A percentile compares a stretch with the other conserved stretches of the same genome.
These are phyloP conservation scores for Cucurbita ficifolia DNA, from an alignment of 306 rosid genomes.

Conservation along the genomic window DNA sequence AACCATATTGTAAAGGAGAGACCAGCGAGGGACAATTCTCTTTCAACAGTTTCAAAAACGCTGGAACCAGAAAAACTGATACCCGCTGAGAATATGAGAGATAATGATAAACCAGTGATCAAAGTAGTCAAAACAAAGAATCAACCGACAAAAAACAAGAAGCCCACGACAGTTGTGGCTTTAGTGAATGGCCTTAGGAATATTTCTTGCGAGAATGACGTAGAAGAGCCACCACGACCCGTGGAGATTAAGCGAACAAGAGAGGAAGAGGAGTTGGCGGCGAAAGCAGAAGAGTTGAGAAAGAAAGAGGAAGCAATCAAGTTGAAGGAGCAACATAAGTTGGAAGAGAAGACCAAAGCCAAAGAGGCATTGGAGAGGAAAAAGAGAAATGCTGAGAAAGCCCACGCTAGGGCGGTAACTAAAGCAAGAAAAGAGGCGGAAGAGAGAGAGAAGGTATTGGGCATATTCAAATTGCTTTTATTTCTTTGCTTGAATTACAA, in stretches of 20 bases:
- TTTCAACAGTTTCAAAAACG: slow-evolving; percentile 15
- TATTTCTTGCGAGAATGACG: slow-evolving; percentile 29
- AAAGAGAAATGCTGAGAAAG: slow-evolving; percentile 53
- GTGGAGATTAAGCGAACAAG: slow-evolving; percentile 34
- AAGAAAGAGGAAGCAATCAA: slow-evolving; percentile 49
- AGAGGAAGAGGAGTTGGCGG: slow-evolving; percentile 57
- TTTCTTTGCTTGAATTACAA: not conserved
- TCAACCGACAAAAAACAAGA: slow-evolving; percentile 22
- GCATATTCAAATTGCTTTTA: not conserved
- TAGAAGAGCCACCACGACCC: slow-evolving; percentile 20
- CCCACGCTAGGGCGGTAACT: slow-evolving; percentile 53
- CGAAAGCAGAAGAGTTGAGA: slow-evolving; percentile 49
- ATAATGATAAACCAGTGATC: slow-evolving; percentile 19
- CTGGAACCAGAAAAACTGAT: slow-evolving; percentile 30
- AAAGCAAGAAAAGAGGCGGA: slow-evolving; percentile 79
- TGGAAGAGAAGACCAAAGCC: slow-evolving; percentile 69
- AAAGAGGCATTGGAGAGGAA: slow-evolving; percentile 68
- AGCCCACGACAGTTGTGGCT: slow-evolving; percentile 24
- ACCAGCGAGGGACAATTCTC: slow-evolving; percentile 19
- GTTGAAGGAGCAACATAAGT: slow-evolving; percentile 54
- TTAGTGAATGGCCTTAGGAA: slow-evolving; percentile 14
- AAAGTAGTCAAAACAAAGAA: slow-evolving; percentile 25
- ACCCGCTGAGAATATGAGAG: slow-evolving; percentile 17
- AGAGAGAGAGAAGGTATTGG: slow-evolving; percentile 60
- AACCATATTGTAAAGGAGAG: slow-evolving; percentile 25